A percentile compares a stretch with the other conserved stretches of the same genome.
These are phyloP conservation scores for Pyropia haitanensis DNA, from an alignment of 23 red algal species.

Conservation along the genomic window DNA sequence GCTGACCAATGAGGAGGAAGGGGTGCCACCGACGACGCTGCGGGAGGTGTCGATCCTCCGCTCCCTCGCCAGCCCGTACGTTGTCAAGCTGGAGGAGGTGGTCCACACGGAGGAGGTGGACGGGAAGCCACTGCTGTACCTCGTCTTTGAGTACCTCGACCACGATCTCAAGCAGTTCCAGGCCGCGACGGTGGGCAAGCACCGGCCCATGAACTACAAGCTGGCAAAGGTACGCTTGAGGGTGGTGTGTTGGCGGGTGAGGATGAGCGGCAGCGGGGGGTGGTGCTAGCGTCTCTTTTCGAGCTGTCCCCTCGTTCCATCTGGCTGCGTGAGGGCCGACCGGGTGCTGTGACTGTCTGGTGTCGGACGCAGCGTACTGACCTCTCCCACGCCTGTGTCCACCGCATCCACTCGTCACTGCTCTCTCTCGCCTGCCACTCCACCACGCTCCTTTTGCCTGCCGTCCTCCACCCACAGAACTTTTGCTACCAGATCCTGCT, in stretches of 20 bases:
- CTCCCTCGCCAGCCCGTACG: slow-evolving; percentile 49
- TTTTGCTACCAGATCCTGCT: slow-evolving; percentile 90
- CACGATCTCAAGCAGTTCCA: slow-evolving; percentile 98
- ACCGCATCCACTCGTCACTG: no score
- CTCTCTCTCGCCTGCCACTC: background rate
- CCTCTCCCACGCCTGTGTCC: no score
- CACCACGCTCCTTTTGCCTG: background rate
- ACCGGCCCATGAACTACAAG: slow-evolving; percentile 31
- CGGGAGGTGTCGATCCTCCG: slow-evolving; percentile 91
- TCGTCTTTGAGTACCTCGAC: slow-evolving; percentile 93
- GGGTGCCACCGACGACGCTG: slow-evolving; percentile 89
- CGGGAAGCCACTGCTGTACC: slow-evolving; percentile 65
- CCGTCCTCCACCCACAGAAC: slow-evolving; percentile 6
- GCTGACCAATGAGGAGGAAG: slow-evolving; percentile 82
- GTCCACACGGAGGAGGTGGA: slow-evolving; percentile 63
- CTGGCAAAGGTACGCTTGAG: slow-evolving; percentile 18
- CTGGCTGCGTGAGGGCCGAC: background rate
- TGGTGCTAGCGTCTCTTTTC: background rate
- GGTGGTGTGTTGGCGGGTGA: no score
- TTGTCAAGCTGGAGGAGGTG: slow-evolving; percentile 83
- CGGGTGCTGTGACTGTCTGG: no score
- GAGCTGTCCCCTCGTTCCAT: background rate
- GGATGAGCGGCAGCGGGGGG: background rate
- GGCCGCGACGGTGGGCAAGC: slow-evolving; percentile 49
- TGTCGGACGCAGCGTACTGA: no score